Conservation (phyloP, 2,329 filamentous ascomycete genomes). For the Epichloe uncinata region DNA sequence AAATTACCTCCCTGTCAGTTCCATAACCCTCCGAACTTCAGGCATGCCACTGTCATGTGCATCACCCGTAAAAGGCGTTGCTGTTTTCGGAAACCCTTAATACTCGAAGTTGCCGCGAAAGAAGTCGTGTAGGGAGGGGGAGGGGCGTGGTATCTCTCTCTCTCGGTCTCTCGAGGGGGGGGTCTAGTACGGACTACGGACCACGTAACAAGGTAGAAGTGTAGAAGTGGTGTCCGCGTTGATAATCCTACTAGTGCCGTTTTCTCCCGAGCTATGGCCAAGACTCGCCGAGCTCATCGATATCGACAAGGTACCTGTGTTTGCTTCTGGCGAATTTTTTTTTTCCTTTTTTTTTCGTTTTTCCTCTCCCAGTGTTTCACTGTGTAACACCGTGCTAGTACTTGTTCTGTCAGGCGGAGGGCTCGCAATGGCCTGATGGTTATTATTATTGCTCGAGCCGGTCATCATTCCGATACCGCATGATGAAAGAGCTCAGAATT, state of each 20-base stretch:
- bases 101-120: not conserved
- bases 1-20: no score
- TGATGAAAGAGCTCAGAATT: not conserved
- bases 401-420: no score
- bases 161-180: no score
- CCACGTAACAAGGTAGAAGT: no score
- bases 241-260: not conserved
- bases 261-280: not conserved
- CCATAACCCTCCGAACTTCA: no score
- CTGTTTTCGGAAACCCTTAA: not conserved
- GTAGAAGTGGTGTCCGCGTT: not conserved
- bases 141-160: no score
- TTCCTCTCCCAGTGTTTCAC: not conserved
- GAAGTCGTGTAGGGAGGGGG: no score
- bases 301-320: not conserved
- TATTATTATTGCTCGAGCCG: not conserved
- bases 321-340: not conserved
- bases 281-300: not conserved
- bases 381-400: not conserved
- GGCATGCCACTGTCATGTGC: no score
- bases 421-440: not conserved
- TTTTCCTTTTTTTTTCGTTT: not conserved
- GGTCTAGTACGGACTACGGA: no score
- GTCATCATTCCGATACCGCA: not conserved
- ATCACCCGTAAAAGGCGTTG: no score